Evolutionary conservation across 192 early-diverging fungal genomes (phyloP).

Genomic region (Linnemannia hyalina): DNA sequence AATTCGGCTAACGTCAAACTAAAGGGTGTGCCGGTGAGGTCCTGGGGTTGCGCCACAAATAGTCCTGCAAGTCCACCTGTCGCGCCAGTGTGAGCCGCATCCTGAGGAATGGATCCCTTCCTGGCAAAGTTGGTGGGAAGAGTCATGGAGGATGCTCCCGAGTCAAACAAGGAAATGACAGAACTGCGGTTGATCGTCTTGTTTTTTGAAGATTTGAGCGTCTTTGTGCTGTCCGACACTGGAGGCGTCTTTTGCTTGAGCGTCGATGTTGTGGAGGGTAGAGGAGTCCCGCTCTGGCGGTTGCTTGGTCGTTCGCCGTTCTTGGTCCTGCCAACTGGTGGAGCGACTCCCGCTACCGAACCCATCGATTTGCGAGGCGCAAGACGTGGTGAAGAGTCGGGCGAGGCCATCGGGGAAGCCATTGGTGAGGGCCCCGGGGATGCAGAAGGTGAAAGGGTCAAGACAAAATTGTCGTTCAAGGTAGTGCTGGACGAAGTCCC

Average conservation of each 20-base stretch:
- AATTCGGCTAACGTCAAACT: conserved; percentile 59
- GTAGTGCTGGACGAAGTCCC: not conserved
- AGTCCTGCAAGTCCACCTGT: conserved; percentile 33
- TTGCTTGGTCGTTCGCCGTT: conserved; percentile 21
- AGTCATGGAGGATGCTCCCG: conserved; percentile 30
- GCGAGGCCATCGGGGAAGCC: conserved; percentile 30
- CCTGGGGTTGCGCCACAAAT: conserved; percentile 35
- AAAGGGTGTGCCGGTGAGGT: conserved; percentile 42
- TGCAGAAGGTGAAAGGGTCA: conserved; percentile 15
- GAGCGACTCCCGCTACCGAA: conserved; percentile 7
- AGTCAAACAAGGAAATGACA: conserved; percentile 32
- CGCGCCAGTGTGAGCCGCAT: conserved; percentile 12
- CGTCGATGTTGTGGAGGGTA: not conserved
- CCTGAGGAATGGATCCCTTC: conserved; percentile 44
- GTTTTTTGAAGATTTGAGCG: conserved; percentile 41
- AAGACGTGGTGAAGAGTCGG: conserved; percentile 30
- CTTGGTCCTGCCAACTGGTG: not conserved
- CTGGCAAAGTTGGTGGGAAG: conserved; percentile 51
- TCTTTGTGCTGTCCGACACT: conserved; percentile 16
- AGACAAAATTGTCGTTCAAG: not conserved
- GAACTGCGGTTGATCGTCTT: conserved; percentile 46
- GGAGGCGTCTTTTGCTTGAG: conserved; percentile 15
- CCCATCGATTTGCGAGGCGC: conserved; percentile 10
- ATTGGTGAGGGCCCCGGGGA: conserved; percentile 32
- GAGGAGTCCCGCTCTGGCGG: not conserved